These are phyloP conservation scores for Beauveria australis DNA, from an alignment of 2,329 filamentous ascomycete genomes.

Conservation along the genomic window DNA sequence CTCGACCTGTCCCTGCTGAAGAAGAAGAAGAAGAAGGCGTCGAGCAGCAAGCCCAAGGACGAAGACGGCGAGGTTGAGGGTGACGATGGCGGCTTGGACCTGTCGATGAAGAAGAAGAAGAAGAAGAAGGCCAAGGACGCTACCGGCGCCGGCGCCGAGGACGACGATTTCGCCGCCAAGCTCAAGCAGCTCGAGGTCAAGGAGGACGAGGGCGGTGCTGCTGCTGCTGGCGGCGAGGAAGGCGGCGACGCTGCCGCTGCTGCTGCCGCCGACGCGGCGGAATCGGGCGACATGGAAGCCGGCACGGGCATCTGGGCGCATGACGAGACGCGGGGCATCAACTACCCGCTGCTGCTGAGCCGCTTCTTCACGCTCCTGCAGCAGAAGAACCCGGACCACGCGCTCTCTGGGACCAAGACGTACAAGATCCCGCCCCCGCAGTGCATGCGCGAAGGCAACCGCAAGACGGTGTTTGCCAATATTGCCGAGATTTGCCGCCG, in stretches of 20 bases:
- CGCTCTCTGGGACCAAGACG: conserved; percentile 79
- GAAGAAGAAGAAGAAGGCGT: conserved; percentile 70
- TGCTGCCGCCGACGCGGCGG: conserved; percentile 44
- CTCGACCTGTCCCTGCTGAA: conserved; percentile 61
- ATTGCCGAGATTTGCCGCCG: conserved; percentile 97
- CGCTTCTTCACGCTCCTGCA: conserved; percentile 94
- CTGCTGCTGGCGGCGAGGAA: conserved; percentile 43
- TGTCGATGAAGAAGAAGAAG: conserved; percentile 62
- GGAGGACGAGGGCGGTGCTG: conserved; percentile 48
- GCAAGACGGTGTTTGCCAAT: conserved; percentile 99
- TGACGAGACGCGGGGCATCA: conserved; percentile 67
- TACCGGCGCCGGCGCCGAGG: conserved; percentile 37
- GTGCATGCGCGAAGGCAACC: conserved; percentile 99
- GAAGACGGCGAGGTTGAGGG: conserved; percentile 38
- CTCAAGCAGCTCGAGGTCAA: conserved; percentile 55
- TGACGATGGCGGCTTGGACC: conserved; percentile 44
- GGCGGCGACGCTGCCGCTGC: conserved; percentile 46
- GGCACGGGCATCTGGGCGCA: conserved; percentile 89
- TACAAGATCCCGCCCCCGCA: conserved; percentile 99
- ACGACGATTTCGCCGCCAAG: conserved; percentile 53
- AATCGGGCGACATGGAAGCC: conserved; percentile 62
- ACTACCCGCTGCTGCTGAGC: conserved; percentile 75
- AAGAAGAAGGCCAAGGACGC: conserved; percentile 49
- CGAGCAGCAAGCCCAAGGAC: conserved; percentile 30
- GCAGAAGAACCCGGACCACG: conserved; percentile 94